phyloP scores from a whole-genome alignment of 768 basidiomycete genomes.

The Suillus decipiens region DNA sequence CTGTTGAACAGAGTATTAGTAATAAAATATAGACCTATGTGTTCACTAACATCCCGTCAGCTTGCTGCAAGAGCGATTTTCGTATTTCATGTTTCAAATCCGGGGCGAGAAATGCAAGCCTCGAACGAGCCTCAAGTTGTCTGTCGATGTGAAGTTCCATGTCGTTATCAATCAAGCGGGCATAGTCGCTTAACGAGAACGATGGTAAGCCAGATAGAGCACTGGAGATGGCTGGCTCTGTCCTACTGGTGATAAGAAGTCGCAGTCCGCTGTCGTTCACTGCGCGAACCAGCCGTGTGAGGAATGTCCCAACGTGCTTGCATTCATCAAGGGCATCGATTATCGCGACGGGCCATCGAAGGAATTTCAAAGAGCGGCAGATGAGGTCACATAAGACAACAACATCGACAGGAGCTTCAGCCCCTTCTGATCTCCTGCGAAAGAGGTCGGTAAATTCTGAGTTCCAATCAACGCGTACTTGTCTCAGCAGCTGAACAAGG shows the following conservation, averaged over 20 bases:
- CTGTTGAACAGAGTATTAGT: conserved; percentile 8
- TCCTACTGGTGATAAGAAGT: conserved; percentile 21
- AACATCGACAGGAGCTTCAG: conserved; percentile 2
- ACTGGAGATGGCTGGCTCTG: conserved; percentile 15
- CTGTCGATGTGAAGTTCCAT: conserved; percentile 18
- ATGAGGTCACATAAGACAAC: conserved; percentile 12
- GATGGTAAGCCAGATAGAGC: conserved; percentile 8
- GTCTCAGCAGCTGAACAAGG: conserved; percentile 17
- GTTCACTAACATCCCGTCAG: conserved; percentile 22
- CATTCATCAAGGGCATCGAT: conserved; percentile 29
- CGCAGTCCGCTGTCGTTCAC: conserved; percentile 8
- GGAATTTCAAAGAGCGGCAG: not conserved
- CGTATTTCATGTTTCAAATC: conserved; percentile 16
- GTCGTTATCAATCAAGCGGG: conserved; percentile 6
- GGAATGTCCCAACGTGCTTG: conserved; percentile 12
- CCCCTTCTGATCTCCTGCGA: conserved; percentile 4
- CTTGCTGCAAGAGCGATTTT: conserved; percentile 10
- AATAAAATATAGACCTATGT: not conserved
- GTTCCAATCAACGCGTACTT: not conserved
- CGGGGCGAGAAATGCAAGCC: conserved; percentile 11
- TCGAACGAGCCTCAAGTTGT: conserved; percentile 15
- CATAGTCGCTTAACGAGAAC: conserved; percentile 17
- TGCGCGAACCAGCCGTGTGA: conserved; percentile 11
- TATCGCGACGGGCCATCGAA: conserved; percentile 11
- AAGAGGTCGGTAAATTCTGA: conserved; percentile 2